Base-by-base conservation (phyloP, 2,329 filamentous ascomycete genomes). In the Neofusicoccum laricinum region DNA sequence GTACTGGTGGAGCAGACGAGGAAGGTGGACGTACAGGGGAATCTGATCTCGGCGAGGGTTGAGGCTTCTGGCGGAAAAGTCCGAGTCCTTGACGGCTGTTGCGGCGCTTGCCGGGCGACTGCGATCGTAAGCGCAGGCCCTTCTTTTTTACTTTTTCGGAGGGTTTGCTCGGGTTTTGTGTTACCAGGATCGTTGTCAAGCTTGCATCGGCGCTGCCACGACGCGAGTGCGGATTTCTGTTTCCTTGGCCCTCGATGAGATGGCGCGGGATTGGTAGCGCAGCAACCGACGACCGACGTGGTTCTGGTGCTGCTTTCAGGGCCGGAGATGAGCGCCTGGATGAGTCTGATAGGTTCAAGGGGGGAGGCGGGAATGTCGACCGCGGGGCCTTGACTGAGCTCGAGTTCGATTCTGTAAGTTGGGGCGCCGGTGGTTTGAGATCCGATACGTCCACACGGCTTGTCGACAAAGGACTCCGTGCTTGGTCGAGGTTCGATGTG, bases 161-260 rank as follows among this genome's bases (percentile, higher is more conserved):
- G 3, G 68, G 59, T 50, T 74, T 74, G n/a, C 69, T 71, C 12
- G 73, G 53, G 51, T 64, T 72, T 45, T 76, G 72, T n/a, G 76
- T 77, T 32, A 77, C 73, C 19, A 77, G 67, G 59, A 77, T 77
- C 2, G 75, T 74, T 19, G 76, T 77, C 48, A 77, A 64, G 66
- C 75, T 77, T n/a, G 76, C 72, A 66, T 77, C 76, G 51, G 71
- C 74, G 63, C 76, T 77, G 10, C 73, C 75, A 66, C 76, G 70
- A 62, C 76, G 71, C 11, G 76, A 76, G 46, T 72, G 53, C 17
- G 71, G 64, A 67, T 73, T 53, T 73, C 73, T 61, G 30, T 59
- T 64, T 36, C 75, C 75, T 61, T 77, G 74, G 11, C 68, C 68
- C 21, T 72, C 72, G n/a, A 66, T 53, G 11, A 68, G 53, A 41